phyloP scores from a whole-genome alignment of 495 filamentous ascomycete species.

The Hyaloscypha bicolor region DNA sequence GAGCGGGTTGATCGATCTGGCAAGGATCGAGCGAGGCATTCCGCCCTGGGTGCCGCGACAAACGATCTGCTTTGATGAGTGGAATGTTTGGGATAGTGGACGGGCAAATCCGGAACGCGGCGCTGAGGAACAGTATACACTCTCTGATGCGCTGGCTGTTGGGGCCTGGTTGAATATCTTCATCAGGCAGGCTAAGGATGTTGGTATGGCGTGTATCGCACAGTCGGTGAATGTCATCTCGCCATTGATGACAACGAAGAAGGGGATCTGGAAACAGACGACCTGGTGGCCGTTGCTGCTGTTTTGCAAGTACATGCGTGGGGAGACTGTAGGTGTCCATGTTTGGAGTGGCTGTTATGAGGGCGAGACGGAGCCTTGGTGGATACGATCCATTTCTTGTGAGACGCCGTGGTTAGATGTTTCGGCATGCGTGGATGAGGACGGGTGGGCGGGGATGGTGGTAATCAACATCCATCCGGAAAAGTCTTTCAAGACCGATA shows the following conservation, averaged over 20 bases:
- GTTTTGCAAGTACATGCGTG: too few relatives aligned
- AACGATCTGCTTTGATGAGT: slow-evolving; percentile 69
- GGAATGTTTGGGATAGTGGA: slow-evolving; percentile 69
- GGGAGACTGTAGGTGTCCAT: too few relatives aligned
- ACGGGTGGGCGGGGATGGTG: too few relatives aligned
- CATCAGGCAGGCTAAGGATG: slow-evolving; percentile 59
- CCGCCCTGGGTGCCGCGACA: slow-evolving; percentile 34
- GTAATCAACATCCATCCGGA: too few relatives aligned
- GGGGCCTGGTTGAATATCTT: slow-evolving; percentile 64
- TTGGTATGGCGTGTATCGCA: slow-evolving; percentile 69
- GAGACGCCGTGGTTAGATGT: too few relatives aligned
- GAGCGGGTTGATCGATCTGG: slow-evolving; percentile 61
- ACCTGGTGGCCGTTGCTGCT: slow-evolving; percentile 40
- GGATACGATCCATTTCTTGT: too few relatives aligned
- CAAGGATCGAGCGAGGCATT: slow-evolving; percentile 54
- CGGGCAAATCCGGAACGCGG: slow-evolving; percentile 58
- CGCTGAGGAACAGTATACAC: slow-evolving; percentile 59
- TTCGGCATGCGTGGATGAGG: too few relatives aligned
- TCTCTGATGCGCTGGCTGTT: slow-evolving; percentile 64
- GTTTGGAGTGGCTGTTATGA: too few relatives aligned
- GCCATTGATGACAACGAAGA: slow-evolving; percentile 40
- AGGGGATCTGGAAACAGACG: not conserved
- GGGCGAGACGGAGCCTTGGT: too few relatives aligned
- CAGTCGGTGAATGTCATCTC: slow-evolving; percentile 68
- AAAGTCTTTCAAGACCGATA: too few relatives aligned